A percentile compares a stretch with the other conserved stretches of the same genome.
These are phyloP conservation scores for Penstemon newberryi DNA, from an alignment of 257 asterid species.

Conservation along the genomic window DNA sequence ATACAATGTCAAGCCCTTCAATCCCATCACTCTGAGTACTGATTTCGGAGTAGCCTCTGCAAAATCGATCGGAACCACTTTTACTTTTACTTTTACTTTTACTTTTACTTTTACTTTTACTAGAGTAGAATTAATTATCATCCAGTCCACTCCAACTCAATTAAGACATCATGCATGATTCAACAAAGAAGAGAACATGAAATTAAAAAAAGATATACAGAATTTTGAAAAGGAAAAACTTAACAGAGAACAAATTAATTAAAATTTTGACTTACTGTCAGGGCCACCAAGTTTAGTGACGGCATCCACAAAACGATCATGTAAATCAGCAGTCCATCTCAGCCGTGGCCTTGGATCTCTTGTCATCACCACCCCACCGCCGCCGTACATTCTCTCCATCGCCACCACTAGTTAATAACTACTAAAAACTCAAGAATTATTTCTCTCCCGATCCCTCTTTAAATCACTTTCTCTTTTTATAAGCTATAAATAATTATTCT, in stretches of 20 bases:
- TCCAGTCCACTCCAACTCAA: too few species aligned
- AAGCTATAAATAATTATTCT: slow-evolving; percentile 31
- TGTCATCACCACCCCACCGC: slow-evolving; percentile 52
- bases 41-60: slow-evolving; percentile 98
- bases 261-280: slow-evolving; percentile 45
- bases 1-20: slow-evolving; percentile 82
- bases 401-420: slow-evolving; percentile 1
- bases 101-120: too few species aligned
- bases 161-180: too few species aligned
- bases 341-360: slow-evolving; percentile 71
- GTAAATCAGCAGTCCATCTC: slow-evolving; percentile 72
- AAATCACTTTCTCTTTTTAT: not conserved
- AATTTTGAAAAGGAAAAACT: too few species aligned
- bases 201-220: not conserved
- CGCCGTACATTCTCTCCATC: slow-evolving; percentile 51
- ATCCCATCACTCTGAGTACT: slow-evolving; percentile 81
- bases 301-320: slow-evolving; percentile 71
- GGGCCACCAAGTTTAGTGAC: slow-evolving; percentile 80
- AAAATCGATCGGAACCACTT: slow-evolving; percentile 21
- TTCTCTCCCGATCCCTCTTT: slow-evolving; percentile 13
- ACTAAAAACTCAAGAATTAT: slow-evolving; percentile 17
- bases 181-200: too few species aligned
- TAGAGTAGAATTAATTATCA: too few species aligned
- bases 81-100: not conserved
- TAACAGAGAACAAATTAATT: not conserved